Conservation (phyloP, 805 yeast genomes). For the Myxozyma udenii region DNA sequence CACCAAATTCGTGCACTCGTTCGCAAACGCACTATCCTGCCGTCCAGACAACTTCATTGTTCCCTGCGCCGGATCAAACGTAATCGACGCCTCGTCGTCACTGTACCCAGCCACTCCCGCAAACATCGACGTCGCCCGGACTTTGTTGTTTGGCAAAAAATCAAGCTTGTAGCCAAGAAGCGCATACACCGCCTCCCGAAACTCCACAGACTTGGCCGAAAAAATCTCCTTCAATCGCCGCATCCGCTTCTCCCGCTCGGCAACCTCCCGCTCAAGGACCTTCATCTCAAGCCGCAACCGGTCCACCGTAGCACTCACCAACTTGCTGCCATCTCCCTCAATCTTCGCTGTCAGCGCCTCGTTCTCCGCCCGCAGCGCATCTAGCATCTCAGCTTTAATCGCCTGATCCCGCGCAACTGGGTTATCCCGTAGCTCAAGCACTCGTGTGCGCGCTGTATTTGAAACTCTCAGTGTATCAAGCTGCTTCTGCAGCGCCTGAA, state of each 20-base stretch:
- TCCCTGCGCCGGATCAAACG: slow-evolving; percentile 56
- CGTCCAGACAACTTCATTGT: slow-evolving; percentile 50
- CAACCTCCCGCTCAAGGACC: slow-evolving; percentile 47
- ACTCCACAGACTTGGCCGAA: slow-evolving; percentile 64
- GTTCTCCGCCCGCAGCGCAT: slow-evolving; percentile 57
- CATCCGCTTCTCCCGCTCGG: slow-evolving; percentile 51
- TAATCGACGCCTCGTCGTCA: slow-evolving; percentile 44
- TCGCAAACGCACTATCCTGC: slow-evolving; percentile 36
- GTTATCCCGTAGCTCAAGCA: slow-evolving; percentile 62
- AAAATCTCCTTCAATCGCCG: slow-evolving; percentile 50
- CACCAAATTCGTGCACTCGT: slow-evolving; percentile 51
- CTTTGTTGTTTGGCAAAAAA: slow-evolving; percentile 55
- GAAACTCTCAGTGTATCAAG: slow-evolving; percentile 38
- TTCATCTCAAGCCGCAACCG: slow-evolving; percentile 55
- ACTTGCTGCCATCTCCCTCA: slow-evolving; percentile 31
- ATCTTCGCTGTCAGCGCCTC: slow-evolving; percentile 45
- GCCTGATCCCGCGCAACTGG: slow-evolving; percentile 63
- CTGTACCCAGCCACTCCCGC: slow-evolving; percentile 31
- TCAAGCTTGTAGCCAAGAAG: slow-evolving; percentile 73
- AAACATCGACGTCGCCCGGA: slow-evolving; percentile 54
- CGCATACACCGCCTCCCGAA: slow-evolving; percentile 61
- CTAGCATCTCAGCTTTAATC: slow-evolving; percentile 53
- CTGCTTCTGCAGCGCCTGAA: slow-evolving; percentile 42
- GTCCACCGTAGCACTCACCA: slow-evolving; percentile 62
- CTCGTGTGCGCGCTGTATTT: slow-evolving; percentile 45